Evolutionary conservation across 176 grass and related monocot species (phyloP).

Genomic region (Cocos nucifera): DNA sequence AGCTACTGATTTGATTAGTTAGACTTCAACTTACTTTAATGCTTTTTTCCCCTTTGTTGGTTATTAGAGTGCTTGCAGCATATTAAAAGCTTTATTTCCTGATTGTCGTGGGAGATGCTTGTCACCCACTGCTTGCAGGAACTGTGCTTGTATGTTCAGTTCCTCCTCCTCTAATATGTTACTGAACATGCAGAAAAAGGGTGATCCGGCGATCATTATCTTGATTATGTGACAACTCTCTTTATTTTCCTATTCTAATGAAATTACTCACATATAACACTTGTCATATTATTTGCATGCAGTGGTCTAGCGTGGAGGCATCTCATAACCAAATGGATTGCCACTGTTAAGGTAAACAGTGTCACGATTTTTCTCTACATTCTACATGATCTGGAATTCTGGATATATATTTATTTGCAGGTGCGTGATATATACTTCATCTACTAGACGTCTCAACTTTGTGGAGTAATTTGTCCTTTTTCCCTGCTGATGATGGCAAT

Average conservation of each 20-base stretch:
- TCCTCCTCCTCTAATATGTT: slow-evolving; percentile 90
- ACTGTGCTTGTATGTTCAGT: slow-evolving; percentile 77
- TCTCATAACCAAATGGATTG: slow-evolving; percentile 67
- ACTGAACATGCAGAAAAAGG: not conserved
- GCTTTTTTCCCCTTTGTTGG: not conserved
- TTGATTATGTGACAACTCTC: not conserved
- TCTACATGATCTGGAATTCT: not conserved
- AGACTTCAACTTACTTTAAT: too few relatives aligned
- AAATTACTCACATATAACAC: slow-evolving; percentile 13
- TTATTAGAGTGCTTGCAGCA: slow-evolving; percentile 2
- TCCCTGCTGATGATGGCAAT: too few relatives aligned
- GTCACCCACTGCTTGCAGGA: slow-evolving; percentile 50
- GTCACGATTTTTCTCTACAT: slow-evolving; percentile 5
- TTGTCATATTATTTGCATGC: not conserved
- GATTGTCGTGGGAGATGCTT: slow-evolving; percentile 14
- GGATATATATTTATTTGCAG: too few relatives aligned
- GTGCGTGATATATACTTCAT: too few relatives aligned
- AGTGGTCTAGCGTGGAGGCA: slow-evolving; percentile 86
- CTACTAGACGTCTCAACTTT: too few relatives aligned
- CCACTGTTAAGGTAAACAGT: slow-evolving; percentile 62
- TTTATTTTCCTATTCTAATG: slow-evolving; percentile 14
- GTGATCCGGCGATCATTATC: not conserved
- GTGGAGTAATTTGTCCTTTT: too few relatives aligned
- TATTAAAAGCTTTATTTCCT: slow-evolving; percentile 13
- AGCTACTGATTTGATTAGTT: too few relatives aligned